Percentiles rank a stretch among this genome's conserved stretches.
phyloP scores from a whole-genome alignment of 1,139 yeast genomes.

The Yamadazyma atlantica region DNA sequence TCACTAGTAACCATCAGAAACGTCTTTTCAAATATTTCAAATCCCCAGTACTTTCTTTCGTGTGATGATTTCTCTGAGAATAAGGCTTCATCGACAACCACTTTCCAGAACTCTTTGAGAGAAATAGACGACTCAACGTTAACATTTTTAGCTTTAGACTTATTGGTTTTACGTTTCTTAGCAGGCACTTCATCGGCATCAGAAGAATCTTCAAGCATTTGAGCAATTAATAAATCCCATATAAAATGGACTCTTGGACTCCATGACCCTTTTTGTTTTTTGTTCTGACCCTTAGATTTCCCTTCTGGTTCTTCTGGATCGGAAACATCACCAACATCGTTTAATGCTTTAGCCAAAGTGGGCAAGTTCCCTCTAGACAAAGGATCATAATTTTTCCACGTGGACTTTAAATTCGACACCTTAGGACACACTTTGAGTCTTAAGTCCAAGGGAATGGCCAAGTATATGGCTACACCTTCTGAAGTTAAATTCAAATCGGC shows the following conservation, averaged over 20 bases:
- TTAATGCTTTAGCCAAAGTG: conserved; percentile 60
- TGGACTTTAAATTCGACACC: conserved; percentile 28
- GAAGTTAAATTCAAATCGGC: conserved; percentile 61
- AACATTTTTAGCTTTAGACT: conserved; percentile 30
- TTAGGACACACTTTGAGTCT: conserved; percentile 26
- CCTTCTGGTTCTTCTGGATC: neutral
- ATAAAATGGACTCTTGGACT: conserved; percentile 78
- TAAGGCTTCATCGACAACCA: conserved; percentile 74
- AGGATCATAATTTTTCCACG: conserved; percentile 78
- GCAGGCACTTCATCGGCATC: conserved; percentile 11
- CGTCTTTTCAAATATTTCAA: conserved; percentile 63
- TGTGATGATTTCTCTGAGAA: conserved; percentile 77
- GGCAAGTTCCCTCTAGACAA: conserved; percentile 65
- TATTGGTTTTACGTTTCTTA: conserved; percentile 29
- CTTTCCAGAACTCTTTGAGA: conserved; percentile 76
- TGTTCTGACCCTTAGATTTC: conserved; percentile 26
- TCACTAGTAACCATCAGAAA: conserved; percentile 28
- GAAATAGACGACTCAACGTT: conserved; percentile 32
- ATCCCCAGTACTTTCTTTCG: conserved; percentile 87
- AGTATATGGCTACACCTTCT: conserved; percentile 78
- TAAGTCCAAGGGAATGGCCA: conserved; percentile 41
- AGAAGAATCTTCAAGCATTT: too few relatives aligned
- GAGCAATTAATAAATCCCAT: conserved; percentile 65
- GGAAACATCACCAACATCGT: conserved; percentile 45
- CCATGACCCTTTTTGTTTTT: conserved; percentile 65